Evolutionary conservation across 2,329 filamentous ascomycete genomes (phyloP), one percentile per base, ranked within the genome.

Genomic region (Penicillium corylophilum): DNA sequence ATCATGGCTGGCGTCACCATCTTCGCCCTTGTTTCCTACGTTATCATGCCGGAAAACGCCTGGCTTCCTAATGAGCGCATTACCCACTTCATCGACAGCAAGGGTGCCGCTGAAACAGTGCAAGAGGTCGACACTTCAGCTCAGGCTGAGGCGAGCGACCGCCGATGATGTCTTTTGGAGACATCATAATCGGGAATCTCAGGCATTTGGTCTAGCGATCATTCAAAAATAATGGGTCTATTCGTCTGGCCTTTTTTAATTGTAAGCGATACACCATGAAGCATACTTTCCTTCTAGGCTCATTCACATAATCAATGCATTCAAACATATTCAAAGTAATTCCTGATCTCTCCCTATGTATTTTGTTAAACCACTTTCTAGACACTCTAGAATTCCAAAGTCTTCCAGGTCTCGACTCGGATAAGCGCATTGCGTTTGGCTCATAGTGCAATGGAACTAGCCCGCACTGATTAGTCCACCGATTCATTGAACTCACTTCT

Each of bases 1-100:
- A 80, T 80, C 51, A 79, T 81, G 76, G 74, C 62, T 2, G 71
- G 66, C 1, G 76, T 79, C 3, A 81, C 77, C 0, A 73, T 80
- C 29, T 68, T 80, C 35, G 78, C 77, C 0, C 46, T 79, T 15
- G 49, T 77, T 20, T 78, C 77, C 8, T 79, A 77, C 71, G 77
- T 74, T 63, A 31, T 77, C n/a, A 75, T 76, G 54, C 77, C 78
- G 0, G 71, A 75, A 39, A 74, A 74, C 3, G 64, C 68, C 1
- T 80, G 77, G 77, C 61, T 80, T 41, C 77, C 77, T 1, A 70
- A 64, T 13, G 64, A 73, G 44, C 68, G 76, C 13, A 78, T 79
- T 41, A 67, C 74, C 48, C 69, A 75, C 51, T 75, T 75, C 48
- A 68, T 74, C 23, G 69, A 74, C 28, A 71, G 64, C 44, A 72